Evolutionary conservation across 1,284 basidiomycete species (phyloP).

Genomic region (Pisolithus thermaeus): DNA sequence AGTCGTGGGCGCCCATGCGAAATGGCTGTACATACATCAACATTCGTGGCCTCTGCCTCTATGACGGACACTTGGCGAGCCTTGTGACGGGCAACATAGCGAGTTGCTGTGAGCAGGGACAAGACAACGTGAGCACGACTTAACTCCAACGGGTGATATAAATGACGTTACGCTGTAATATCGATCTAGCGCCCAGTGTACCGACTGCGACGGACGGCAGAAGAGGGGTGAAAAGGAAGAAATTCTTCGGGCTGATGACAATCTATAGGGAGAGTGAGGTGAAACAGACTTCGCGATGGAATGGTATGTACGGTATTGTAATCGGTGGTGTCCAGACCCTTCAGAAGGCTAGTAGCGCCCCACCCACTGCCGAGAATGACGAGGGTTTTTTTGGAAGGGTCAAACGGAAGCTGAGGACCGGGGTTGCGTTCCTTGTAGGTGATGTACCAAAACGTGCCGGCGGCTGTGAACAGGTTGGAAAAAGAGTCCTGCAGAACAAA

Average conservation of each 20-base stretch:
- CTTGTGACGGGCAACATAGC: slow-evolving; percentile 94
- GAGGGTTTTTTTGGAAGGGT: slow-evolving; percentile 87
- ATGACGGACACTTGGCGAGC: slow-evolving; percentile 81
- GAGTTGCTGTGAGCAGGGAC: slow-evolving; percentile 49
- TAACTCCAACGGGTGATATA: neutral
- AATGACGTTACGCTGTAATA: slow-evolving; percentile 66
- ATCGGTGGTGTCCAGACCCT: slow-evolving; percentile 85
- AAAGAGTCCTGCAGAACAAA: slow-evolving; percentile 32
- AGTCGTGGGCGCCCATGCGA: slow-evolving; percentile 1
- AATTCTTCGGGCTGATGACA: slow-evolving; percentile 92
- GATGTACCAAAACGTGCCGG: slow-evolving; percentile 68
- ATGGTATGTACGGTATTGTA: slow-evolving; percentile 85
- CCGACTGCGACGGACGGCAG: slow-evolving; percentile 93
- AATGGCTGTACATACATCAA: slow-evolving; percentile 61
- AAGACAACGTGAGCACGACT: neutral
- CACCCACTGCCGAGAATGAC: slow-evolving; percentile 95
- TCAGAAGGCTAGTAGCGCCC: slow-evolving; percentile 91
- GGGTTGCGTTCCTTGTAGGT: slow-evolving; percentile 76
- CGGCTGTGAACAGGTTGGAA: slow-evolving; percentile 49
- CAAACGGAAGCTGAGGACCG: slow-evolving; percentile 81
- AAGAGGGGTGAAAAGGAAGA: slow-evolving; percentile 95
- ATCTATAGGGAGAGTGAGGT: slow-evolving; percentile 40
- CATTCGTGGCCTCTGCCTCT: slow-evolving; percentile 86
- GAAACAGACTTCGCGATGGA: neutral
- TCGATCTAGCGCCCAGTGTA: slow-evolving; percentile 76